Conservation (phyloP, 805 yeast genomes). For the Candida morakotiae region DNA sequence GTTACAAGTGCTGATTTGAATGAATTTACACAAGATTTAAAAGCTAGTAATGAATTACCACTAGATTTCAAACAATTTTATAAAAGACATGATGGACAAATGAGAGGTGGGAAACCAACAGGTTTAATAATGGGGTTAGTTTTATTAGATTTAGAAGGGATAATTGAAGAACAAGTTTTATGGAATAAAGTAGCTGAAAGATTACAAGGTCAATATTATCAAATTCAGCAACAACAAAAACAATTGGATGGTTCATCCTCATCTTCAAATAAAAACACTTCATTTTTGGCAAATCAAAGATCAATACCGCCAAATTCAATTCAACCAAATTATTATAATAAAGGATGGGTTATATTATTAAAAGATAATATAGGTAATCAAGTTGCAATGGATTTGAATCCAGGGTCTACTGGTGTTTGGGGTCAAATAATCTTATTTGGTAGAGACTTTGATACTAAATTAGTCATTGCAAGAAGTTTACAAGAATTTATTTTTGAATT, state of each 20-base stretch:
- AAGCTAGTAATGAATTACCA: slow-evolving; percentile 29
- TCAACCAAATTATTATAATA: slow-evolving; percentile 32
- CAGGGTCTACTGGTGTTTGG: slow-evolving; percentile 35
- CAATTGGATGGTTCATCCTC: slow-evolving; percentile 5
- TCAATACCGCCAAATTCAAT: slow-evolving; percentile 36
- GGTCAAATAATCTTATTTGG: slow-evolving; percentile 44
- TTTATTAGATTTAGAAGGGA: slow-evolving; percentile 39
- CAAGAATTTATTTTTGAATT: slow-evolving; percentile 38
- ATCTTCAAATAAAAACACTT: slow-evolving; percentile 11
- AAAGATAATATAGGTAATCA: slow-evolving; percentile 42
- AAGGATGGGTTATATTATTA: slow-evolving; percentile 39
- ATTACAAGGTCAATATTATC: slow-evolving; percentile 33
- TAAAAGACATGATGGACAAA: slow-evolving; percentile 44
- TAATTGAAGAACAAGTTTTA: slow-evolving; percentile 37
- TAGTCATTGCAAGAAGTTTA: slow-evolving; percentile 33
- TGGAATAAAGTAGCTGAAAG: slow-evolving; percentile 41
- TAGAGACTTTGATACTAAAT: slow-evolving; percentile 41
- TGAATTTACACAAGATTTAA: slow-evolving; percentile 43
- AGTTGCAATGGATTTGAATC: slow-evolving; percentile 39
- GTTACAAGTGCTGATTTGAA: slow-evolving; percentile 44
- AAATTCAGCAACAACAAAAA: slow-evolving; percentile 23
- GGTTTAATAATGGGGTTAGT: slow-evolving; percentile 42
- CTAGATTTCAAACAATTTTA: slow-evolving; percentile 42
- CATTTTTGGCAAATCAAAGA: slow-evolving; percentile 30
- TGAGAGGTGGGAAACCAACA: slow-evolving; percentile 43